Base-by-base conservation (phyloP, 192 early-diverging fungal species). In the Backusella liffmaniae region DNA sequence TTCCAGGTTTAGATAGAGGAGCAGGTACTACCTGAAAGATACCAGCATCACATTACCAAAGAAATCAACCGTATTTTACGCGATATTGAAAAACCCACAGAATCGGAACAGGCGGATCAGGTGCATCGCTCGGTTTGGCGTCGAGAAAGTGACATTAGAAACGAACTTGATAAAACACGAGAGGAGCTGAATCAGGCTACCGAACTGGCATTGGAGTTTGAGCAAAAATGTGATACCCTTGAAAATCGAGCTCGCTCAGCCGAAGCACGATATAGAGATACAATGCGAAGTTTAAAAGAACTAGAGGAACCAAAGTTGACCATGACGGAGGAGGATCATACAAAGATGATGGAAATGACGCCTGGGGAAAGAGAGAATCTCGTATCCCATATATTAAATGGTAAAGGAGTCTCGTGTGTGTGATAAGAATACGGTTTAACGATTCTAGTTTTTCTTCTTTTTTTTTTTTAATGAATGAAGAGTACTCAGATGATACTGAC, bases 31-130 rank as follows among this genome's bases (percentile, higher is more conserved):
- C 91, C 87, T 36, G 83, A 90, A 59, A 82, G 84, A 71, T 95
- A 94, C 70, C 90, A 94, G 69, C 85, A 92, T 32, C 85, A 93
- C 7, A 94, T 95, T 42, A 95, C 93, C 12, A 87, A 88, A 53
- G 93, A 95, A 73, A 94, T 95, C 66, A 95, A 95, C 79, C 88
- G 92, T 73, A 94, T 95, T 66, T 82, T 95, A 68, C 85, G 93
- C 30, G 93, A 95, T 56, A 77, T 94, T 80, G 88, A 85, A 70
- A 92, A 86, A 53, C 75, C 76, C n/a, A 67, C 69, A 21, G 73
- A 66, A 35, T 73, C 69, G 4, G 74, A 80, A 39, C 77, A 78
- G 10, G 69, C 77, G 5, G 70, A 82, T 7, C 59, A 82, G 32
- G 70, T 35, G 18, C 70, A 65, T 49, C 70, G 67, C 13, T 73